These are phyloP conservation scores for Colletotrichum falcatum DNA, from an alignment of 2,329 filamentous ascomycete species.

Conservation along the genomic window DNA sequence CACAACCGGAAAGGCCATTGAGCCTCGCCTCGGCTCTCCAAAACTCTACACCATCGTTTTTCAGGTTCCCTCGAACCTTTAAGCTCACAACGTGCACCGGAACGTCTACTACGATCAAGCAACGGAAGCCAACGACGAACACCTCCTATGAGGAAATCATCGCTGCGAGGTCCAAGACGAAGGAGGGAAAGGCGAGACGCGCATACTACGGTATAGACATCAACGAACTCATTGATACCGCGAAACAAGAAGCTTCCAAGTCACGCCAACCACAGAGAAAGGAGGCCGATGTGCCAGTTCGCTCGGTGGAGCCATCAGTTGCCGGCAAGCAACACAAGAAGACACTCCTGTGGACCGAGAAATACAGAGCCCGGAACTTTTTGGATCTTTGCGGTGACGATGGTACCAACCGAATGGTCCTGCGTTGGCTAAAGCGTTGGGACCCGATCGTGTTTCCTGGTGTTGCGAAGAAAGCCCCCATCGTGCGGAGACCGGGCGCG, in stretches of 20 bases:
- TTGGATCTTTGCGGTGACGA: constrained; percentile 96
- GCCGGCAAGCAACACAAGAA: constrained; percentile 56
- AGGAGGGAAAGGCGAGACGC: constrained; percentile 75
- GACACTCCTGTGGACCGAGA: constrained; percentile 91
- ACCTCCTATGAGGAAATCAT: constrained; percentile 75
- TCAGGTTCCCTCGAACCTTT: constrained; percentile 47
- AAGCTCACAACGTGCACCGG: constrained; percentile 69
- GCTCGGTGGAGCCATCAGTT: constrained; percentile 56
- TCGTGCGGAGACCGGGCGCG: constrained; percentile 55
- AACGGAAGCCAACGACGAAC: constrained; percentile 60
- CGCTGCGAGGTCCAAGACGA: constrained; percentile 74
- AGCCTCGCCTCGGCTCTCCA: constrained; percentile 7
- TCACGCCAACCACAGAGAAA: constrained; percentile 43
- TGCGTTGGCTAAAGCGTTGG: constrained; percentile 96
- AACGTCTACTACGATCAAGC: constrained; percentile 64
- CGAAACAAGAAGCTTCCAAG: constrained; percentile 68
- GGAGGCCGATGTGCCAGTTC: constrained; percentile 50
- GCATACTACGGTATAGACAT: constrained; percentile 96
- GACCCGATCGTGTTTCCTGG: constrained; percentile 92
- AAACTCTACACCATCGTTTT: constrained; percentile 42
- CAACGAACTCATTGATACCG: constrained; percentile 81
- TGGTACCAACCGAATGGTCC: constrained; percentile 87
- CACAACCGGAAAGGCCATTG: neutral
- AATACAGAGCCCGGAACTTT: constrained; percentile 92
- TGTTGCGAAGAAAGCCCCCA: constrained; percentile 68